These are phyloP conservation scores for Bauhinia variegata DNA, from an alignment of 306 rosid species.

Conservation along the genomic window DNA sequence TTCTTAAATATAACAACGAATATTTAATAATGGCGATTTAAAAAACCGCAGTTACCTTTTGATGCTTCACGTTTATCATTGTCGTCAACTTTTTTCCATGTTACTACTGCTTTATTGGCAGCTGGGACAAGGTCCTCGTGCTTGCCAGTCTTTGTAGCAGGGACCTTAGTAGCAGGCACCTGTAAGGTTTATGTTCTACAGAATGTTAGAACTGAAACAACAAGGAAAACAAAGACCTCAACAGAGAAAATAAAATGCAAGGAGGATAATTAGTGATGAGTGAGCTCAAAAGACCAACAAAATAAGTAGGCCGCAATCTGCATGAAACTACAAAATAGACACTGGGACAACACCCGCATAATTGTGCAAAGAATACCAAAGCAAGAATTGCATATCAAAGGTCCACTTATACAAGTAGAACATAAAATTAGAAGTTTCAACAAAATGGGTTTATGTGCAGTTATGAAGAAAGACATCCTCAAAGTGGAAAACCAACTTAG, in stretches of 20 bases:
- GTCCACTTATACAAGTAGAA: too few relatives aligned
- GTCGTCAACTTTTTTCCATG: constrained; percentile 42
- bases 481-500: neutral
- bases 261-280: constrained; percentile 18
- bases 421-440: neutral
- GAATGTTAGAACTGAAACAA: constrained; percentile 25
- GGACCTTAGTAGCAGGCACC: constrained; percentile 45
- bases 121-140: constrained; percentile 40
- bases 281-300: constrained; percentile 12
- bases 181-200: constrained; percentile 40
- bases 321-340: constrained; percentile 30
- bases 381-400: too few relatives aligned
- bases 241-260: constrained; percentile 9
- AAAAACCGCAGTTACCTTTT: constrained; percentile 47
- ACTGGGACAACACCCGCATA: neutral
- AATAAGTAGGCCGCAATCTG: neutral
- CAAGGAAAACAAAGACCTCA: neutral
- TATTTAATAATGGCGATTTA: neutral
- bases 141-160: too few relatives aligned
- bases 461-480: neutral
- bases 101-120: constrained; percentile 44
- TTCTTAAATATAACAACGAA: neutral
- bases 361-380: too few relatives aligned
- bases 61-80: constrained; percentile 34
- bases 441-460: neutral